Conservation (phyloP, 495 filamentous ascomycete species). For the Rusavskia elegans region DNA sequence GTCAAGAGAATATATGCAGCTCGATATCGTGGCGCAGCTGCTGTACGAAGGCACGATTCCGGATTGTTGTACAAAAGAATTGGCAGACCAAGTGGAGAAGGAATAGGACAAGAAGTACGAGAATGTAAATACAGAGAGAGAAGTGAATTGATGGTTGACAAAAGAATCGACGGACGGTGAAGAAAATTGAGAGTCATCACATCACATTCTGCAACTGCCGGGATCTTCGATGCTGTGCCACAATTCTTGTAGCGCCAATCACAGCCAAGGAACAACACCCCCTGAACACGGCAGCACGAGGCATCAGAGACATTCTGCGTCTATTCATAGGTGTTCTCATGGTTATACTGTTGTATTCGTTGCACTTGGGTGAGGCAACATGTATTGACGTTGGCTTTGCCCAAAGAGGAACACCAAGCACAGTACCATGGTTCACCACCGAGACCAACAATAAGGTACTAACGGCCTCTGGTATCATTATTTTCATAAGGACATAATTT, state of each 20-base stretch:
- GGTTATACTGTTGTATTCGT: neutral
- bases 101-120: neutral
- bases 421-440: neutral
- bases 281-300: neutral
- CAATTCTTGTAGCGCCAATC: neutral
- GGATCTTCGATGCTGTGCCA: neutral
- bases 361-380: no score
- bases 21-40: neutral
- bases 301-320: neutral
- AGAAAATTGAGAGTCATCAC: neutral
- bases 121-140: neutral
- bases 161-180: neutral
- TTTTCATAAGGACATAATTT: neutral
- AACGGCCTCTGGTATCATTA: no score
- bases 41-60: neutral
- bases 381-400: no score
- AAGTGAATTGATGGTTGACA: neutral
- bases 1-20: neutral
- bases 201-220: neutral
- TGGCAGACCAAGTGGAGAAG: neutral
- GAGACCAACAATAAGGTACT: no score
- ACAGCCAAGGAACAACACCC: neutral
- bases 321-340: neutral
- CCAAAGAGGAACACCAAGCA: no score
- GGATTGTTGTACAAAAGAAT: neutral